Evolutionary conservation across 495 filamentous ascomycete species (phyloP).

Genomic region (Penicillium goetzii): DNA sequence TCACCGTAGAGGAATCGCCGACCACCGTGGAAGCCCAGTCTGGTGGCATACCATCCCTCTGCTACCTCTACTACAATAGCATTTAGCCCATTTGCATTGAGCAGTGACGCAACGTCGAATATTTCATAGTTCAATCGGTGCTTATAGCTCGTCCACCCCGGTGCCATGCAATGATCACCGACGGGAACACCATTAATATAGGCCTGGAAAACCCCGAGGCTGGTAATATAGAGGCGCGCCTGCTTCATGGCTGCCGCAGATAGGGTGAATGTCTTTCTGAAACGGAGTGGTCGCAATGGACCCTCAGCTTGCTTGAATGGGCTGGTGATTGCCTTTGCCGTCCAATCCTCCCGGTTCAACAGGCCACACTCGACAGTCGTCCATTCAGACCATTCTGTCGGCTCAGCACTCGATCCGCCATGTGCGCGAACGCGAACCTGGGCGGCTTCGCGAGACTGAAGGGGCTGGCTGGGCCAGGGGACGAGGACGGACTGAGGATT

Average conservation of each 20-base stretch:
- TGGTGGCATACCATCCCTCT: conserved; percentile 59
- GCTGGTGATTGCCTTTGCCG: conserved; percentile 38
- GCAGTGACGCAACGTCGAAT: conserved; percentile 50
- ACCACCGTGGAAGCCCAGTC: conserved; percentile 49
- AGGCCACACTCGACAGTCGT: conserved; percentile 45
- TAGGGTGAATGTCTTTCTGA: conserved; percentile 33
- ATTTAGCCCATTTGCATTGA: conserved; percentile 41
- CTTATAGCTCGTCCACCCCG: conserved; percentile 59
- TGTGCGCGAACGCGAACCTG: conserved; percentile 44
- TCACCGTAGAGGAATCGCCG: conserved; percentile 48
- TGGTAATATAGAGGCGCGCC: conserved; percentile 56
- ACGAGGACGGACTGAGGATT: conserved; percentile 47
- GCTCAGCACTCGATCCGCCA: conserved; percentile 21
- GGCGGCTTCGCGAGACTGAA: conserved; percentile 46
- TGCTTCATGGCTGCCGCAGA: conserved; percentile 9
- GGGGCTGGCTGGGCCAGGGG: conserved; percentile 52
- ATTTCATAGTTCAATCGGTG: conserved; percentile 55
- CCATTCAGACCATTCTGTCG: conserved; percentile 44
- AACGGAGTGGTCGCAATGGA: conserved; percentile 34
- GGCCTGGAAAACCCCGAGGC: conserved; percentile 54
- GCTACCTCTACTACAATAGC: conserved; percentile 53
- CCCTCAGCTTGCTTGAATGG: conserved; percentile 17
- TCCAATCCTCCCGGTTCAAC: conserved; percentile 44
- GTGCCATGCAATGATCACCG: conserved; percentile 50
- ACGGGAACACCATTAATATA: conserved; percentile 53